Percentiles rank a stretch among this genome's conserved stretches.
These are phyloP conservation scores for Ballota nigra DNA, from an alignment of 257 asterid genomes.

Conservation along the genomic window DNA sequence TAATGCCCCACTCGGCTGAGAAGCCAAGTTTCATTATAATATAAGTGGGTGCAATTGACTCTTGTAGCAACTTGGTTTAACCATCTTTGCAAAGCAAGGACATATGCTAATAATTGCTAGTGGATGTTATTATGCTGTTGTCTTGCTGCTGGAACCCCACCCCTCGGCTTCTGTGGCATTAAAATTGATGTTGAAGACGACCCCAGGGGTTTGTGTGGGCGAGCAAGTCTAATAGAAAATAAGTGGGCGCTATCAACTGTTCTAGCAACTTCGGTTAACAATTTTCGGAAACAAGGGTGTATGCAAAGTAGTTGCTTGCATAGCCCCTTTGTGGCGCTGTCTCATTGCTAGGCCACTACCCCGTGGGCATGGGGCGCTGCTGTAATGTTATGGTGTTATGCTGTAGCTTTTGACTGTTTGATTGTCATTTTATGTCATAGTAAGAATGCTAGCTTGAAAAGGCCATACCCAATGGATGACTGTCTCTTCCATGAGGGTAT, in stretches of 20 bases:
- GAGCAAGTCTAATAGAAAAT: too few relatives aligned
- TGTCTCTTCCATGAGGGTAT: constrained; percentile 11
- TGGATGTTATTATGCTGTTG: neutral
- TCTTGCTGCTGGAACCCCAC: neutral
- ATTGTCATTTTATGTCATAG: constrained; percentile 10
- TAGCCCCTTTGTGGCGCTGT: neutral
- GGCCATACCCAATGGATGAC: neutral
- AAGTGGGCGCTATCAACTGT: too few relatives aligned
- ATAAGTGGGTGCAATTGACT: neutral
- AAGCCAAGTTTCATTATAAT: neutral
- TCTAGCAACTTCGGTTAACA: too few relatives aligned
- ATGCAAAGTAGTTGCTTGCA: neutral
- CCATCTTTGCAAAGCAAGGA: neutral
- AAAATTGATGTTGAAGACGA: neutral
- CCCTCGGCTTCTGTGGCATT: neutral
- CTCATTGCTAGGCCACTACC: neutral
- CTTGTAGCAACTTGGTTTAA: neutral
- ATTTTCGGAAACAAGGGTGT: too few relatives aligned
- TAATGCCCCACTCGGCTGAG: neutral
- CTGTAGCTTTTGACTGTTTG: constrained; percentile 18
- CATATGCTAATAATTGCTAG: neutral
- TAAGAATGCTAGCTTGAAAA: neutral
- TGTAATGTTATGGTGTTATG: too few relatives aligned
- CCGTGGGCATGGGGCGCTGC: neutral
- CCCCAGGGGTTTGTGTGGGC: neutral